Conservation (phyloP, 2,329 filamentous ascomycete genomes). For the Venturia nashicola region DNA sequence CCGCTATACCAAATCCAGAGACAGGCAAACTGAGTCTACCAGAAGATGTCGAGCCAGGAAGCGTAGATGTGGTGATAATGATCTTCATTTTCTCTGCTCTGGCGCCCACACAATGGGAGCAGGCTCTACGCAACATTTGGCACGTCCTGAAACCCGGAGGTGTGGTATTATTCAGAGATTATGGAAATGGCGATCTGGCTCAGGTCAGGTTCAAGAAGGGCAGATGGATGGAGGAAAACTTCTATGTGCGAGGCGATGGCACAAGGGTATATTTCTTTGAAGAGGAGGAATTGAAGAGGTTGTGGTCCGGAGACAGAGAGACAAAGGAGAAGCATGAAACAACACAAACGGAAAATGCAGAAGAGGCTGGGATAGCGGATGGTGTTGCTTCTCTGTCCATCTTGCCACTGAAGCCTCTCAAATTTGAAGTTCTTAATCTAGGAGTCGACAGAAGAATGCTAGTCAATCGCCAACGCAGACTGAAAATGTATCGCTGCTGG, state of each 20-base stretch:
- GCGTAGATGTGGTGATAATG: constrained; percentile 83
- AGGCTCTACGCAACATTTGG: constrained; percentile 70
- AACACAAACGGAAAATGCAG: constrained; percentile 2
- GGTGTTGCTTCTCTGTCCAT: constrained; percentile 22
- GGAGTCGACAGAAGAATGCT: constrained; percentile 80
- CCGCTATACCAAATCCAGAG: constrained; percentile 35
- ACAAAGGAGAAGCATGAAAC: neutral
- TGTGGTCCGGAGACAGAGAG: constrained; percentile 52
- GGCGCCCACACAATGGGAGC: constrained; percentile 70
- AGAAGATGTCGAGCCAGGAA: constrained; percentile 61
- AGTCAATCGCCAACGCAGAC: constrained; percentile 76
- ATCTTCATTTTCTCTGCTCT: constrained; percentile 97
- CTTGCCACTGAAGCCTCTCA: constrained; percentile 12
- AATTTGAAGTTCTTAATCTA: constrained; percentile 61
- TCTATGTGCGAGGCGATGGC: constrained; percentile 90
- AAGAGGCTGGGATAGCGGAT: constrained; percentile 9
- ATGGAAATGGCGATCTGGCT: constrained; percentile 86
- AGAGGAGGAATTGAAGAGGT: constrained; percentile 61
- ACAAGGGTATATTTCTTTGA: constrained; percentile 98
- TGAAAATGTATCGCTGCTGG: constrained; percentile 99
- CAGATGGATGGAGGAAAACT: constrained; percentile 88
- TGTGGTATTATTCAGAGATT: constrained; percentile 90
- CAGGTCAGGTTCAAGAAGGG: constrained; percentile 97
- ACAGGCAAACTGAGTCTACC: constrained; percentile 45
- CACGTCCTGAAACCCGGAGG: constrained; percentile 81